Conservation (phyloP, 257 asterid species). For the Vinca minor region DNA sequence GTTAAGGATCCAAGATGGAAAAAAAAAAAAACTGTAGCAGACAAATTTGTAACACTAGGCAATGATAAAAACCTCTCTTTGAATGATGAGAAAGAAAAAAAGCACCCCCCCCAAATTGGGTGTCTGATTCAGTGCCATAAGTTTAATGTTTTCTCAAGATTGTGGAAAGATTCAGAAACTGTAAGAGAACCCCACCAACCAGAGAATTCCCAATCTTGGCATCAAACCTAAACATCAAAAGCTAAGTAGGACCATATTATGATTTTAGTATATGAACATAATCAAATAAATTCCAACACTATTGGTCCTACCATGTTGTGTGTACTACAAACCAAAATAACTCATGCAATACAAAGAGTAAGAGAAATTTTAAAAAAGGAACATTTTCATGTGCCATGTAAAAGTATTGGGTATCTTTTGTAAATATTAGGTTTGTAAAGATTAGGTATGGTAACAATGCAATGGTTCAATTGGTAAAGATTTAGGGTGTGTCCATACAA, state of each 20-base stretch:
- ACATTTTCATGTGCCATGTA: no score
- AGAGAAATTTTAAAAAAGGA: no score
- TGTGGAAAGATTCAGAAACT: slow-evolving; percentile 3
- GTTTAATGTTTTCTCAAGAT: slow-evolving; percentile 18
- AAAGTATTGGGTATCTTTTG: no score
- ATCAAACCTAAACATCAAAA: slow-evolving; percentile 13
- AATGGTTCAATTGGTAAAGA: no score
- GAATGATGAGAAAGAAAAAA: background rate
- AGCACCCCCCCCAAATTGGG: no score
- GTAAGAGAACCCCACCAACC: slow-evolving; percentile 17
- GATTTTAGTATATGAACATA: background rate
- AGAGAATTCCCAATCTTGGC: slow-evolving; percentile 4
- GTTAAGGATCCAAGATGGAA: no score
- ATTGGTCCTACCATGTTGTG: slow-evolving; percentile 33
- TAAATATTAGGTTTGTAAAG: no score
- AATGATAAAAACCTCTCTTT: background rate
- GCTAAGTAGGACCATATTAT: slow-evolving; percentile 9
- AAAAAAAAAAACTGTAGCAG: background rate
- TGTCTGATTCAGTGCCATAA: slow-evolving; percentile 20
- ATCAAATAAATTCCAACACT: slow-evolving; percentile 6
- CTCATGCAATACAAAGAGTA: no score
- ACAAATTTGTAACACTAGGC: slow-evolving; percentile 12
- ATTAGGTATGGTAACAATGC: no score
- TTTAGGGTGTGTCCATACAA: no score
- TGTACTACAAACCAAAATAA: background rate